Base-by-base conservation (phyloP, 305 asterid genomes). In the Fraxinus sp. region DNA sequence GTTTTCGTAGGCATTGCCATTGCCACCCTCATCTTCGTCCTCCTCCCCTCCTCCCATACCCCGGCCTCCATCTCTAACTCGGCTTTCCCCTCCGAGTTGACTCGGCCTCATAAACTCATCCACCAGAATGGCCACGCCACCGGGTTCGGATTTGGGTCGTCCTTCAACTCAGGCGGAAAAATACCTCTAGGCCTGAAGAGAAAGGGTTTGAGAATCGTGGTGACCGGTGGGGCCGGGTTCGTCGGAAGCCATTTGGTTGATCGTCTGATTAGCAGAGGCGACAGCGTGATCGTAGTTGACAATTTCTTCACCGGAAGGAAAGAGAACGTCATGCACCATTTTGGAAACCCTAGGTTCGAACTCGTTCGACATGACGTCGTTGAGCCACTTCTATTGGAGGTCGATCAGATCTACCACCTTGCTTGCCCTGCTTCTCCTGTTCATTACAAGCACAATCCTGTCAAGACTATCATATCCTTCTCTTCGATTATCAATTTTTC, bases 391-490 rank as follows among this genome's bases (percentile, higher is more conserved):
- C 81, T 95, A 70, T 62, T 95, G 44, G 99, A 95, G 78, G 99
- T 95, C 8, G 99, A 95, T 86, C 98, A 95, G 97, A 95, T 95
- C 98, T 95, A 95, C 77, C 99, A 95, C 22, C 90, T 95, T 77
- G 99, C 99, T 39, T 95, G 99, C 87, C 99, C 99, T 2, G 99
- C 99, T 1, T 95, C 99, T 2, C 99, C 99, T 2, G 99, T 95
- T 32, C 99, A 95, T 36, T 95, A 95, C 89, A 95, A 95, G 90
- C 92, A 94, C 87, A 95, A 95, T 62, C 99, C 99, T 55, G 97
- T 94, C 89, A 95, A 94, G 80, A 95, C 99, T 3, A 95, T 95
- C 41, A 95, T 94, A 94, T 94, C 99, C 98, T 94, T 91, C 84
- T 80, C 72, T 4, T 2, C 1, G 0, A 26, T 57, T 64, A 4